Conservation (phyloP, 495 filamentous ascomycete genomes). For the Aspergillus ostianus region DNA sequence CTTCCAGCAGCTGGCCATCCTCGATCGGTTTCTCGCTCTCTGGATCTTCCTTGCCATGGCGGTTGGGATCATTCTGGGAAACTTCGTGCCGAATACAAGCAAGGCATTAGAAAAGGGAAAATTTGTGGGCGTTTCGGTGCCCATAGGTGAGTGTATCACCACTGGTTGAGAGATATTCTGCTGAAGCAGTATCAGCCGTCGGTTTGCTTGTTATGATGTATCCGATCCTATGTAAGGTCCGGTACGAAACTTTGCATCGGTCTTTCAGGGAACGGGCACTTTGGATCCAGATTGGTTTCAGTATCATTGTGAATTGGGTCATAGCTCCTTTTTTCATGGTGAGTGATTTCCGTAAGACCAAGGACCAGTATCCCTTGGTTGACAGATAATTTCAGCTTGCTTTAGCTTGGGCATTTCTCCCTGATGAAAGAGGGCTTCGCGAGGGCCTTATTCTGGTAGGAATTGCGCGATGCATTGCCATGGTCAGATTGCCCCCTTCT, state of each 20-base stretch:
- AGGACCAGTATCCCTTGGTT: conserved; percentile 33
- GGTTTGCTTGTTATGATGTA: conserved; percentile 95
- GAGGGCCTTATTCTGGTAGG: conserved; percentile 77
- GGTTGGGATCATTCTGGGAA: conserved; percentile 75
- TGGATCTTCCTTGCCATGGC: conserved; percentile 89
- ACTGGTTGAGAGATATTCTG: background rate
- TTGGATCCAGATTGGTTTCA: conserved; percentile 80
- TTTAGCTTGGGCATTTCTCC: conserved; percentile 81
- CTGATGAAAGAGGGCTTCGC: conserved; percentile 65
- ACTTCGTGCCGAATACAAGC: conserved; percentile 65
- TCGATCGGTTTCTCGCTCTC: conserved; percentile 75
- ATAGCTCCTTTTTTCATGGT: conserved; percentile 90
- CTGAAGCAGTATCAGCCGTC: conserved; percentile 50
- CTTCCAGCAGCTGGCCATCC: conserved; percentile 58
- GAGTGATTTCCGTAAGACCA: conserved; percentile 9
- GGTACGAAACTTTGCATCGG: conserved; percentile 74
- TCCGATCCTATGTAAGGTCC: conserved; percentile 90
- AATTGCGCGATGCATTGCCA: conserved; percentile 77
- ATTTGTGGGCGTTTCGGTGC: conserved; percentile 72
- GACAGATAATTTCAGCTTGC: conserved; percentile 56
- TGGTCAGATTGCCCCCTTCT: conserved; percentile 52
- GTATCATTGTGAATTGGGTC: conserved; percentile 82
- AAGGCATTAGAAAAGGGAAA: conserved; percentile 65
- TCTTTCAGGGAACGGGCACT: conserved; percentile 59
- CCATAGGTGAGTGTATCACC: conserved; percentile 58